Evolutionary conservation across 257 asterid genomes (phyloP).

Genomic region (Solanum peruvianum): DNA sequence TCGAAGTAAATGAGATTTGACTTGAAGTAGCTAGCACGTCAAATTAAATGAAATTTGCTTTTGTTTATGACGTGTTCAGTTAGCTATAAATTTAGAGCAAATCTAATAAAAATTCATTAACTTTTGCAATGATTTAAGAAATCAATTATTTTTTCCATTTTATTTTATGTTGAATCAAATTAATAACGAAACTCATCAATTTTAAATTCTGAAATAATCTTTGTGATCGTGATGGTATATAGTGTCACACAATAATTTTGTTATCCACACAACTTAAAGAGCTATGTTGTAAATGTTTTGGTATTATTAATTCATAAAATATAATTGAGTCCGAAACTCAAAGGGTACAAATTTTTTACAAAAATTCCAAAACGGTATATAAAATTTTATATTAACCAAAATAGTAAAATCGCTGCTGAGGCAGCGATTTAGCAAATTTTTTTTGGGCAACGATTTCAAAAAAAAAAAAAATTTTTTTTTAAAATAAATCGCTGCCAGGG

Average conservation of each 20-base stretch:
- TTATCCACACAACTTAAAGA: not conserved
- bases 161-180: not conserved
- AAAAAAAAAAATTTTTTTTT: too few species aligned
- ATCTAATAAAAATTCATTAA: not conserved
- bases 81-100: not conserved
- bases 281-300: not conserved
- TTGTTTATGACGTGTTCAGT: not conserved
- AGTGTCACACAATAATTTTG: not conserved
- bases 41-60: not conserved
- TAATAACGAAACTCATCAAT: too few species aligned
- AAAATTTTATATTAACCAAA: too few species aligned
- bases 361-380: too few species aligned
- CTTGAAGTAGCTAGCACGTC: not conserved
- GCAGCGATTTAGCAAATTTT: too few species aligned
- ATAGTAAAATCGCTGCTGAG: too few species aligned
- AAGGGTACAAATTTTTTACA: too few species aligned
- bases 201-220: not conserved
- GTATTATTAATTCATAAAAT: not conserved
- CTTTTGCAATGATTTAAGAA: not conserved
- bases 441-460: too few species aligned
- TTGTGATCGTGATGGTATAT: too few species aligned
- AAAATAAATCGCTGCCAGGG: too few species aligned
- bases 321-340: too few species aligned
- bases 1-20: not conserved
- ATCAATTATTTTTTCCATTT: not conserved